A percentile compares a stretch with the other conserved stretches of the same genome.
Evolutionary conservation across 2,329 filamentous ascomycete genomes (phyloP).

Genomic region (Stachybotrys elegans): DNA sequence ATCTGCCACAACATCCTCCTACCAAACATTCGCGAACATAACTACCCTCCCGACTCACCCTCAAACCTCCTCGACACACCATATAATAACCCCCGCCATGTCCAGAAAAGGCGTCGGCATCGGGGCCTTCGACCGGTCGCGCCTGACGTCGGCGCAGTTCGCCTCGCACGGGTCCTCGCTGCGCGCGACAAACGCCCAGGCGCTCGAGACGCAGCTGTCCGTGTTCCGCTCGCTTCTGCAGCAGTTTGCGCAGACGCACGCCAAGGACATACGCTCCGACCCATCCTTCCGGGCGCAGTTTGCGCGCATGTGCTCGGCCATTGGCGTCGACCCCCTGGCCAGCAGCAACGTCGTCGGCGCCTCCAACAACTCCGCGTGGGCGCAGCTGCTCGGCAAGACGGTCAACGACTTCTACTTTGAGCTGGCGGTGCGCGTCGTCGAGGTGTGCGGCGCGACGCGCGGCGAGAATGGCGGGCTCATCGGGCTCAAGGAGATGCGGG

Average conservation of each 20-base stretch:
- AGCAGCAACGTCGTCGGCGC: conserved; percentile 31
- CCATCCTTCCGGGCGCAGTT: conserved; percentile 95
- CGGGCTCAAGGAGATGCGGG: conserved; percentile 73
- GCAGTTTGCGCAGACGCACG: conserved; percentile 92
- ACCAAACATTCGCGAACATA: too few relatives aligned
- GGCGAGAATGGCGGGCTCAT: conserved; percentile 91
- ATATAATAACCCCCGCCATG: conserved; percentile 46
- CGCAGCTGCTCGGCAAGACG: conserved; percentile 81
- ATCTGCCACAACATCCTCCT: too few relatives aligned
- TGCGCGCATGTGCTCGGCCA: conserved; percentile 95
- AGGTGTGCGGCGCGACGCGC: conserved; percentile 81
- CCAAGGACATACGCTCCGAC: conserved; percentile 92
- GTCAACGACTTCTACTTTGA: conserved; percentile 99
- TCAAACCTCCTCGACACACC: too few relatives aligned
- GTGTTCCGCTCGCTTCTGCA: conserved; percentile 95
- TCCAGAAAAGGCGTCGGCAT: conserved; percentile 83
- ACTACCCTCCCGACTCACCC: too few relatives aligned
- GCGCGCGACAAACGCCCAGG: conserved; percentile 77
- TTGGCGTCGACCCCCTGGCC: conserved; percentile 90
- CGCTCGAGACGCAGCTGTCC: conserved; percentile 86
- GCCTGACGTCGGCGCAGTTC: conserved; percentile 82
- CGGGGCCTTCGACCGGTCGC: conserved; percentile 81
- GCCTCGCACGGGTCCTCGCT: conserved; percentile 83
- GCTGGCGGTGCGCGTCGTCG: conserved; percentile 90
- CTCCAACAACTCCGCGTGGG: conserved; percentile 72